Evolutionary conservation across 2,329 filamentous ascomycete genomes (phyloP).

Genomic region (Dactylella cylindrospora): DNA sequence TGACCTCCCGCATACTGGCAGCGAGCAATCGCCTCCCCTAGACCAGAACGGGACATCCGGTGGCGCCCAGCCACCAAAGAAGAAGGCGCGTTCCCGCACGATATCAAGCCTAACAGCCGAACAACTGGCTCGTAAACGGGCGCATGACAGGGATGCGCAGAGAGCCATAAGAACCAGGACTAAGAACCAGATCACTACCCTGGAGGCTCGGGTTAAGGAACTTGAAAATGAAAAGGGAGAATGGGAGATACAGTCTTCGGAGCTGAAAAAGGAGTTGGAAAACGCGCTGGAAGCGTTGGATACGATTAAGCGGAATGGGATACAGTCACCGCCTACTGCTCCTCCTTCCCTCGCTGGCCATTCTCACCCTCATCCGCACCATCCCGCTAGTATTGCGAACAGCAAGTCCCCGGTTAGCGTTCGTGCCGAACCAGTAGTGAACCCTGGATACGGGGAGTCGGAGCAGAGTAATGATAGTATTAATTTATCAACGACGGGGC

Average conservation of each 20-base stretch:
- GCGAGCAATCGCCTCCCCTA: slow-evolving; percentile 23
- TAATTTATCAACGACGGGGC: slow-evolving; percentile 14
- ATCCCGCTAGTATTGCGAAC: not conserved
- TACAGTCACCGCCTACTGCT: slow-evolving; percentile 13
- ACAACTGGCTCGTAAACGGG: slow-evolving; percentile 84
- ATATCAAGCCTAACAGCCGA: slow-evolving; percentile 85
- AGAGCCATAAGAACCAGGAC: slow-evolving; percentile 81
- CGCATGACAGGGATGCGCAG: slow-evolving; percentile 87
- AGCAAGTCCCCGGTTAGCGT: slow-evolving; percentile 22
- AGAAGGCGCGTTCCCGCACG: slow-evolving; percentile 60
- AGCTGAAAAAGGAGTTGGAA: slow-evolving; percentile 69
- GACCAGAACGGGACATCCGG: slow-evolving; percentile 53
- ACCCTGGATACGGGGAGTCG: slow-evolving; percentile 19
- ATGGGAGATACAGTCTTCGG: slow-evolving; percentile 73
- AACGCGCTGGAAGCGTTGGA: slow-evolving; percentile 37
- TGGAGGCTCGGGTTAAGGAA: slow-evolving; percentile 72
- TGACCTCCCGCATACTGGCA: slow-evolving; percentile 5
- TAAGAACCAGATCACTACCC: slow-evolving; percentile 72
- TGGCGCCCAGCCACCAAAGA: slow-evolving; percentile 49
- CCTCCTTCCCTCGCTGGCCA: not conserved
- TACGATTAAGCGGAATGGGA: slow-evolving; percentile 35
- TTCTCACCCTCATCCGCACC: too few relatives aligned
- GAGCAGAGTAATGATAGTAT: slow-evolving; percentile 30
- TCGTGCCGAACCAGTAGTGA: slow-evolving; percentile 12
- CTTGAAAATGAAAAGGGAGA: slow-evolving; percentile 53